Evolutionary conservation across 805 yeast species (phyloP).

Genomic region (Ogataea nakhonphanomensis): DNA sequence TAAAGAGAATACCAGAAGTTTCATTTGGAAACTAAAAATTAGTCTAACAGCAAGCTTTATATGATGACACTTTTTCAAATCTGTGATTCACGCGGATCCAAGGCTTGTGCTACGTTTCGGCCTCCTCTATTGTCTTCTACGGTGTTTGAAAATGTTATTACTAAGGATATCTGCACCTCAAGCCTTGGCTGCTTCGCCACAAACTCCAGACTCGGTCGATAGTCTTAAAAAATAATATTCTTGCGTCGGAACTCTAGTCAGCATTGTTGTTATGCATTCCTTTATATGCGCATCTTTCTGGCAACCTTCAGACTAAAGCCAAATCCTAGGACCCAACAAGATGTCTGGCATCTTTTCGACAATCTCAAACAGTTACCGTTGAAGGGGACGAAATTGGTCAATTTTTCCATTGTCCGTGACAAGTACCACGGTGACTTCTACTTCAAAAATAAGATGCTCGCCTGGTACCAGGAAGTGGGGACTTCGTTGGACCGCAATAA

Average conservation of each 20-base stretch:
- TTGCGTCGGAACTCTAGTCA: too few species aligned
- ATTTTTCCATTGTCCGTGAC: constrained; percentile 10
- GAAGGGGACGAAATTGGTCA: not conserved
- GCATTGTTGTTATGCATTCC: not conserved
- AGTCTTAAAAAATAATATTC: too few species aligned
- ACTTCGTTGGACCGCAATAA: too few species aligned
- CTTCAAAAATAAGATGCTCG: too few species aligned
- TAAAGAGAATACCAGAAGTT: not conserved
- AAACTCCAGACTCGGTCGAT: too few species aligned
- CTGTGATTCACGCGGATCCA: not conserved
- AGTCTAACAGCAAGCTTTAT: not conserved
- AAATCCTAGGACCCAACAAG: constrained; percentile 16
- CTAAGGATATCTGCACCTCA: too few species aligned
- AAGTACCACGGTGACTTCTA: constrained; percentile 12
- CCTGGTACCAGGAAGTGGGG: too few species aligned
- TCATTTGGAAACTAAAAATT: constrained; percentile 1
- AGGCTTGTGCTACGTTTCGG: not conserved
- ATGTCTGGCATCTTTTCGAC: constrained; percentile 22
- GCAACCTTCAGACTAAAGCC: constrained; percentile 15
- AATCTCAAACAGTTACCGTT: constrained; percentile 2
- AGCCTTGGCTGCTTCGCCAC: too few species aligned
- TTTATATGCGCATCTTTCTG: constrained; percentile 1
- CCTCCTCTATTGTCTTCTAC: too few species aligned
- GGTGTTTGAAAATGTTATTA: too few species aligned
- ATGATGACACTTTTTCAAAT: not conserved